phyloP scores from a whole-genome alignment of 1,284 basidiomycete species.

The Fomitiporia mediterranea region DNA sequence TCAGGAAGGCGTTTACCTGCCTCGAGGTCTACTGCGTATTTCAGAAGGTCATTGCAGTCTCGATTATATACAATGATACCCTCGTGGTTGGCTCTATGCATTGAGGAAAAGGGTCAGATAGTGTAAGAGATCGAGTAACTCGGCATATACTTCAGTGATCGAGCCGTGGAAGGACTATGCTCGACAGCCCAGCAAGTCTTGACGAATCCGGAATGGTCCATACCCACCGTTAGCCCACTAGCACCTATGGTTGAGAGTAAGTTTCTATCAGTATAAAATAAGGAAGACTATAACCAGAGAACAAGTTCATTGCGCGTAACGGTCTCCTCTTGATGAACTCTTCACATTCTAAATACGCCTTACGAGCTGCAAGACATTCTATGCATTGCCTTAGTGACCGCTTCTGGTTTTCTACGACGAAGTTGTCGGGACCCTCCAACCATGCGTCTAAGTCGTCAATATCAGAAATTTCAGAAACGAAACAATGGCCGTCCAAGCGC shows the following conservation, averaged over 20 bases:
- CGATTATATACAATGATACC: slow-evolving; percentile 56
- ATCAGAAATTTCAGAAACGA: neutral
- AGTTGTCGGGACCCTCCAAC: slow-evolving; percentile 3
- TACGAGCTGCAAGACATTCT: neutral
- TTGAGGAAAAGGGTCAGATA: too few species aligned
- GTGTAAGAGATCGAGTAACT: slow-evolving; percentile 1
- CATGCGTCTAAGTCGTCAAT: slow-evolving; percentile 1
- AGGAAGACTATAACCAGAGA: slow-evolving; percentile 49
- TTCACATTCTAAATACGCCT: slow-evolving; percentile 29
- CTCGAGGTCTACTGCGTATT: slow-evolving; percentile 45
- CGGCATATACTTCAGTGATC: slow-evolving; percentile 51
- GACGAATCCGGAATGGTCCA: slow-evolving; percentile 53
- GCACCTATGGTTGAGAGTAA: slow-evolving; percentile 41
- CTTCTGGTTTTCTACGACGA: neutral
- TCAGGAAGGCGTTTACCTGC: neutral
- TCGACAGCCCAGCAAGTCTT: slow-evolving; percentile 68
- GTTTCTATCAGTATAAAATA: neutral
- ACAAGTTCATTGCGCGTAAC: slow-evolving; percentile 56
- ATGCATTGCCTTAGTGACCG: slow-evolving; percentile 1
- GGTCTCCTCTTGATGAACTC: slow-evolving; percentile 31
- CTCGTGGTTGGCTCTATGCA: slow-evolving; percentile 51
- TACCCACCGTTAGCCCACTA: slow-evolving; percentile 62
- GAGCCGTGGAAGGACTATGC: slow-evolving; percentile 54
- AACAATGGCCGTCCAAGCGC: slow-evolving; percentile 11
- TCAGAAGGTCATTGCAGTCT: slow-evolving; percentile 53